Evolutionary conservation across 352 stramenopile genomes (phyloP).

Genomic region (Peronospora farinosa): DNA sequence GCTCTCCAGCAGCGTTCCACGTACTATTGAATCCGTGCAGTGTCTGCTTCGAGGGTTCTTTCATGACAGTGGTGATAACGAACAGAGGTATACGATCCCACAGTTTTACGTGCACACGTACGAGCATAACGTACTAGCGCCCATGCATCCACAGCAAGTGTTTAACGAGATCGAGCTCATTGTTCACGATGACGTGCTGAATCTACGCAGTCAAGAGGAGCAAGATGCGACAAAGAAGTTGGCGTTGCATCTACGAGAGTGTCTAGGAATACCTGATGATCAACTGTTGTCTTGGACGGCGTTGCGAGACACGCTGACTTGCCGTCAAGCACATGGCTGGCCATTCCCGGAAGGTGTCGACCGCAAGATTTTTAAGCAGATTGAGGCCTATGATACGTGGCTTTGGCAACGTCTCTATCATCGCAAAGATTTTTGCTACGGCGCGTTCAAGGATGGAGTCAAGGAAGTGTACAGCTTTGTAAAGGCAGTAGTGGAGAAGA

Average conservation of each 20-base stretch:
- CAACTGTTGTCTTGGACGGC: constrained; percentile 64
- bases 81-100: constrained; percentile 8
- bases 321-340: constrained; percentile 49
- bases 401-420: constrained; percentile 76
- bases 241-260: constrained; percentile 28
- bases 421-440: constrained; percentile 50
- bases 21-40: constrained; percentile 74
- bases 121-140: constrained; percentile 56
- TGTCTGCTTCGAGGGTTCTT: constrained; percentile 71
- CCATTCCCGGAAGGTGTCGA: constrained; percentile 66
- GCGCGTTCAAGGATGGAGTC: constrained; percentile 59
- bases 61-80: constrained; percentile 17
- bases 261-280: constrained; percentile 42
- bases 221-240: constrained; percentile 35
- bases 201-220: constrained; percentile 21
- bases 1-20: constrained; percentile 66
- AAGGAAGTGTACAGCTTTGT: constrained; percentile 50
- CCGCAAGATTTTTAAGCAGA: constrained; percentile 45
- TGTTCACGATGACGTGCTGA: constrained; percentile 49
- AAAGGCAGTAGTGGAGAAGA: constrained; percentile 35
- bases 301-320: constrained; percentile 63
- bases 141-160: constrained; percentile 50
- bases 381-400: constrained; percentile 71
- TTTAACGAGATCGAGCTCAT: constrained; percentile 71
- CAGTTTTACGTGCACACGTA: constrained; percentile 61